Conservation (phyloP, 2,329 filamentous ascomycete genomes). For the Xylaria sp. region DNA sequence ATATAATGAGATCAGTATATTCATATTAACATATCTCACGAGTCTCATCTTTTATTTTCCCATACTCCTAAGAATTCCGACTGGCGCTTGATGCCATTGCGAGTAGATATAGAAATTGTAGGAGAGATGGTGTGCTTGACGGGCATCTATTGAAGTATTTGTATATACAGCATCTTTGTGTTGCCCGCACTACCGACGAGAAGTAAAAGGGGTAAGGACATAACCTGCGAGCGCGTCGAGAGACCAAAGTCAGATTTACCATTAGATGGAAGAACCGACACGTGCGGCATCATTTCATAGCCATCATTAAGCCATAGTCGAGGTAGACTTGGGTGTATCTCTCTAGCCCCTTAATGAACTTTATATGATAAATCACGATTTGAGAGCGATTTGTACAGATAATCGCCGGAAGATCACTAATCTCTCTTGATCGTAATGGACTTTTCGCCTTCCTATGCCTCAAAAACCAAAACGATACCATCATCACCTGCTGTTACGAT, state of each 20-base stretch:
- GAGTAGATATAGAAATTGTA: too few relatives aligned
- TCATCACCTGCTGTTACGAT: constrained; percentile 95
- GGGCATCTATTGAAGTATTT: too few relatives aligned
- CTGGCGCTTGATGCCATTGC: too few relatives aligned
- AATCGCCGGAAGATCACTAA: background rate
- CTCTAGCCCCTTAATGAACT: background rate
- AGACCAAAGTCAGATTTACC: background rate
- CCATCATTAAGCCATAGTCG: background rate
- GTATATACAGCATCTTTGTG: too few relatives aligned
- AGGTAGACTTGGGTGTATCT: background rate
- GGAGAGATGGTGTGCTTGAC: too few relatives aligned
- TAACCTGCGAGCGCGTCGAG: too few relatives aligned
- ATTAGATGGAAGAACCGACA: background rate
- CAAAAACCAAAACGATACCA: constrained; percentile 74
- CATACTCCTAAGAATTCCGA: too few relatives aligned
- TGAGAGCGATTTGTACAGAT: background rate
- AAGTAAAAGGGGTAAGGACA: too few relatives aligned
- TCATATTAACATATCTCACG: too few relatives aligned
- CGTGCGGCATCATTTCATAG: background rate
- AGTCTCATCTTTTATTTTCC: too few relatives aligned
- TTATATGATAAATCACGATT: background rate
- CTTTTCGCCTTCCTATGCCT: constrained; percentile 55
- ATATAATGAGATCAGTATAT: too few relatives aligned
- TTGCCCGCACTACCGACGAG: too few relatives aligned
- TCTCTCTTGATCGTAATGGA: constrained; percentile 3